Percentiles rank a stretch among this genome's conserved stretches.
phyloP scores from a whole-genome alignment of 768 basidiomycete genomes.

The Boletus rubropictus region DNA sequence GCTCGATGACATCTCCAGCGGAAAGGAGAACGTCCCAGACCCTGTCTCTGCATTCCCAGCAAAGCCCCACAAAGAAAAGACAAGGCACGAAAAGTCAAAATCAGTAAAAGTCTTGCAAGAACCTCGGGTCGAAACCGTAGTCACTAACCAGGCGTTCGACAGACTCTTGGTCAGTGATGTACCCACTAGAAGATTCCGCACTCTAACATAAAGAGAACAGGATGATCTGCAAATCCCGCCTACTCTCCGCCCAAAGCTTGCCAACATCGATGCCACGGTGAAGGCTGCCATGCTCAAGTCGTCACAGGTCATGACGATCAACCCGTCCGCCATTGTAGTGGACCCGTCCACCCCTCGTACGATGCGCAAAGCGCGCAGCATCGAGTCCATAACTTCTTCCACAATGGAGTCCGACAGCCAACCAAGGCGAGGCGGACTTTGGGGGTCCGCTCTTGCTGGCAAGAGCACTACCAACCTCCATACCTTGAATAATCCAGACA shows the following conservation, averaged over 20 bases:
- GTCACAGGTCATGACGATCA: slow-evolving; percentile 56
- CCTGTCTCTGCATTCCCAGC: slow-evolving; percentile 31
- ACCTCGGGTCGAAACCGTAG: slow-evolving; percentile 29
- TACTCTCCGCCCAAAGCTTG: slow-evolving; percentile 69
- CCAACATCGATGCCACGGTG: slow-evolving; percentile 75
- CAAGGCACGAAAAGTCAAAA: slow-evolving; percentile 39
- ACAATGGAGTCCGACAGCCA: slow-evolving; percentile 34
- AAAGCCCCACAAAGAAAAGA: slow-evolving; percentile 27
- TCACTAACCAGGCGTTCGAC: slow-evolving; percentile 72
- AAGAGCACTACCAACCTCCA: slow-evolving; percentile 30
- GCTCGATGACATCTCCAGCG: slow-evolving; percentile 44
- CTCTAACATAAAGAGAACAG: slow-evolving; percentile 35
- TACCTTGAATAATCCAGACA: slow-evolving; percentile 24
- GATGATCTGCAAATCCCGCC: slow-evolving; percentile 87
- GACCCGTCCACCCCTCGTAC: slow-evolving; percentile 46
- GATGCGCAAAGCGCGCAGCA: slow-evolving; percentile 67
- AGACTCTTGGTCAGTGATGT: slow-evolving; percentile 59
- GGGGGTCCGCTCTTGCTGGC: slow-evolving; percentile 25
- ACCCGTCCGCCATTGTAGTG: slow-evolving; percentile 27
- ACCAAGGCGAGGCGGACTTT: slow-evolving; percentile 21
- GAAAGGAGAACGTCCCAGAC: slow-evolving; percentile 66
- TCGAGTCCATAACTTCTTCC: slow-evolving; percentile 56
- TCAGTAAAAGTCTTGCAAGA: slow-evolving; percentile 41
- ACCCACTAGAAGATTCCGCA: no score
- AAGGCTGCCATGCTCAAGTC: slow-evolving; percentile 92